Evolutionary conservation across 371 early-diverging fungal genomes (phyloP).

Genomic region (Mucor circinelloides): DNA sequence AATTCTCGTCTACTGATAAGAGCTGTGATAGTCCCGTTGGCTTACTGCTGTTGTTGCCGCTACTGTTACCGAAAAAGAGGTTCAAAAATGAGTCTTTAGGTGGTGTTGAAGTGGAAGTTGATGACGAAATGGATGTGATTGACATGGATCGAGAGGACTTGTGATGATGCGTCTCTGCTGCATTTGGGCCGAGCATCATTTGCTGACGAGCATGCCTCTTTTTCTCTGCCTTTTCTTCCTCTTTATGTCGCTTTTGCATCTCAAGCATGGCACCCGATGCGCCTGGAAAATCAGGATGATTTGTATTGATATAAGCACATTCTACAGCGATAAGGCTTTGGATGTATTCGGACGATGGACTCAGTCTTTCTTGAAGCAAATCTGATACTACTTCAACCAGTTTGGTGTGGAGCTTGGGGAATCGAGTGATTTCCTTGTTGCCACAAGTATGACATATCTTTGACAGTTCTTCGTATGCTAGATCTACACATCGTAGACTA

Average conservation of each 20-base stretch:
- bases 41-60: neutral
- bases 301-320: conserved; percentile 90
- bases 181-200: neutral
- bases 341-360: conserved; percentile 74
- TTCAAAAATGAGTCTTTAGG: conserved; percentile 53
- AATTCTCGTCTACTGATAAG: neutral
- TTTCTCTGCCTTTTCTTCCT: conserved; percentile 39
- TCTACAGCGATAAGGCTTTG: conserved; percentile 85
- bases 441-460: conserved; percentile 88
- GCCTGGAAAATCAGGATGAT: conserved; percentile 91
- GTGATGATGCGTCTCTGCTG: neutral
- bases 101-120: conserved; percentile 10
- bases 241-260: conserved; percentile 49
- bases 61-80: conserved; percentile 66
- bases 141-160: conserved; percentile 24
- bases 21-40: conserved; percentile 10
- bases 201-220: conserved; percentile 25
- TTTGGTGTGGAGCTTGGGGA: conserved; percentile 78
- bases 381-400: conserved; percentile 79
- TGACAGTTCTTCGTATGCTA: conserved; percentile 88
- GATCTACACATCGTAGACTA: conserved; percentile 80
- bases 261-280: conserved; percentile 73
- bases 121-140: conserved; percentile 10
- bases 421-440: conserved; percentile 69
- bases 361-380: conserved; percentile 76